Conservation (phyloP, 306 rosid species). For the Sesbania bispinosa region DNA sequence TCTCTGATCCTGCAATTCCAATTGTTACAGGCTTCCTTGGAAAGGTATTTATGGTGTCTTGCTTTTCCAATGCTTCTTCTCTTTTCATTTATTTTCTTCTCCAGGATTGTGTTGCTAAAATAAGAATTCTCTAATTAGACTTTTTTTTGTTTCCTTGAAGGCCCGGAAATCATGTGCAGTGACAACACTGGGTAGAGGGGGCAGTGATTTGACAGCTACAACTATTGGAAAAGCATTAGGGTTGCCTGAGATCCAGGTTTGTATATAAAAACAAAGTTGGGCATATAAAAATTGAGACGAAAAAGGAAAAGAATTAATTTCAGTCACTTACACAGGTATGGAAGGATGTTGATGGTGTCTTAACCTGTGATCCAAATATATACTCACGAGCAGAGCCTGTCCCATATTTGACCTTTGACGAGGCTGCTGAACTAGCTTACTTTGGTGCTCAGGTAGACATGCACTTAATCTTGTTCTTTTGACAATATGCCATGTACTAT, state of each 20-base stretch:
- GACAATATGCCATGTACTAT: not conserved
- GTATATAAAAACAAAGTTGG: not conserved
- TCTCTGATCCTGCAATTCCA: conserved; percentile 84
- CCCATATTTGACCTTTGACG: conserved; percentile 89
- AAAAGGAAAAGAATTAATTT: not conserved
- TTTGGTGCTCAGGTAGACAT: conserved; percentile 95
- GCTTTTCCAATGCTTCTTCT: not conserved
- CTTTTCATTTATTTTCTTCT: not conserved
- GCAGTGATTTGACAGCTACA: conserved; percentile 98
- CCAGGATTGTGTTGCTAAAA: conserved; percentile 1
- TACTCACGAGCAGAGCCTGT: conserved; percentile 71
- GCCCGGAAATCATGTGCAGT: conserved; percentile 97
- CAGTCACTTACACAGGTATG: conserved; percentile 67
- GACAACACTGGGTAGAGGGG: conserved; percentile 96
- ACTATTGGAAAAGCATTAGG: conserved; percentile 92
- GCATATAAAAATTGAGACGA: not conserved
- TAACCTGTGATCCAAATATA: conserved; percentile 93
- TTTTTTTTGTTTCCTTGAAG: conserved; percentile 43
- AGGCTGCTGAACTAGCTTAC: conserved; percentile 98
- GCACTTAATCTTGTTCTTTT: conserved; percentile 17
- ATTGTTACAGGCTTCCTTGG: conserved; percentile 97
- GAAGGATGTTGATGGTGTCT: conserved; percentile 99
- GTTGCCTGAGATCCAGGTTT: conserved; percentile 93
- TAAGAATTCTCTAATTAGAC: not conserved
- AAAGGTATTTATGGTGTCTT: conserved; percentile 50